Conservation (phyloP, 768 basidiomycete species). For the Pisolithus microcarpus region DNA sequence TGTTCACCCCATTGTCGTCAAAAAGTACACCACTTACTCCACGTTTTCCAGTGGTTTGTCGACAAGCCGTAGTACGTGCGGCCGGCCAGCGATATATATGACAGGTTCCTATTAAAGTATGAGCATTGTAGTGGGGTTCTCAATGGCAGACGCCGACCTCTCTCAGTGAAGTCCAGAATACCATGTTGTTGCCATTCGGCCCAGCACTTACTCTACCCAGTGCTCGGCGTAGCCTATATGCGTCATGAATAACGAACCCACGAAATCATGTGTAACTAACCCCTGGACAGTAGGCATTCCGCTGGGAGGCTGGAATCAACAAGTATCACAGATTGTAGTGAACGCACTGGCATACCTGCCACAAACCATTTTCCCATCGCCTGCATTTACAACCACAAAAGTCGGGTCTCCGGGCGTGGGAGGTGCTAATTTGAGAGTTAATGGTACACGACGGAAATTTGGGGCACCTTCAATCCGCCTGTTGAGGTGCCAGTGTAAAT, state of each 20-base stretch:
- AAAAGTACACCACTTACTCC: constrained; percentile 49
- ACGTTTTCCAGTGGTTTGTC: constrained; percentile 90
- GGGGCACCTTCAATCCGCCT: constrained; percentile 90
- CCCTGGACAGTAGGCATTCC: constrained; percentile 96
- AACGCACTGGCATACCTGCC: constrained; percentile 49
- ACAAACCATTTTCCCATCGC: constrained; percentile 59
- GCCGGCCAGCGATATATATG: constrained; percentile 77
- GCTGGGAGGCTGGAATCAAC: constrained; percentile 33
- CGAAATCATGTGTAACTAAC: constrained; percentile 4
- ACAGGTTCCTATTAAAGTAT: constrained; percentile 69
- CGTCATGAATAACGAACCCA: not conserved
- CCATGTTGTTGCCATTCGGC: constrained; percentile 63
- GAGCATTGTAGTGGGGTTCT: not conserved
- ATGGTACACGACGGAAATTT: constrained; percentile 80
- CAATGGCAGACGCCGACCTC: constrained; percentile 46
- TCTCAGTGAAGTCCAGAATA: constrained; percentile 93
- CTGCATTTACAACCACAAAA: constrained; percentile 30
- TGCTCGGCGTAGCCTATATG: constrained; percentile 57
- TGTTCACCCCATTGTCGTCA: not conserved
- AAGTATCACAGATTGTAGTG: constrained; percentile 5
- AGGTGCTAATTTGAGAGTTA: constrained; percentile 39
- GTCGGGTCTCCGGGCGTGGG: constrained; percentile 27
- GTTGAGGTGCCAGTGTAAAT: not conserved
- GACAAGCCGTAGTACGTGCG: constrained; percentile 84
- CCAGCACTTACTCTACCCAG: constrained; percentile 74